Percentiles rank a stretch among this genome's conserved stretches.
These are phyloP conservation scores for Filobasidium wieringae DNA, from an alignment of 768 basidiomycete genomes.

Conservation along the genomic window DNA sequence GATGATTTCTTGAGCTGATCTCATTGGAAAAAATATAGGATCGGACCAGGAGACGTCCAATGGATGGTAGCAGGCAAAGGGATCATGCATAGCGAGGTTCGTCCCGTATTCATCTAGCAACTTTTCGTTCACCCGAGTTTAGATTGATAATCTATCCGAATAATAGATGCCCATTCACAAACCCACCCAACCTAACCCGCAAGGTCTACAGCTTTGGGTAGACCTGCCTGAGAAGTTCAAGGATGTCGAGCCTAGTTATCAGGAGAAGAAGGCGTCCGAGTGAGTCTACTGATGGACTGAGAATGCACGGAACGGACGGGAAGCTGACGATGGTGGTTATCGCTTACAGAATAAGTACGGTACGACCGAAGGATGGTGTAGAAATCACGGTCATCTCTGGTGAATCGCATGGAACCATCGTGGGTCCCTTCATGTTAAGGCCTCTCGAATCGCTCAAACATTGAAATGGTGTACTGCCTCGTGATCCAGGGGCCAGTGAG, in stretches of 20 bases:
- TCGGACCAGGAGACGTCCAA: slow-evolving; percentile 67
- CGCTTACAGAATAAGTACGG: slow-evolving; percentile 45
- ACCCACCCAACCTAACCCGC: slow-evolving; percentile 55
- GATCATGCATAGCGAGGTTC: slow-evolving; percentile 25
- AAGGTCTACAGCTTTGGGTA: slow-evolving; percentile 61
- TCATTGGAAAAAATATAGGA: too few relatives aligned
- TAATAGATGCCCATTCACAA: slow-evolving; percentile 66
- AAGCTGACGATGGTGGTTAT: slow-evolving; percentile 1
- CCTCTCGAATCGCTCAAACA: neutral
- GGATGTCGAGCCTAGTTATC: slow-evolving; percentile 49
- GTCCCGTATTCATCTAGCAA: neutral
- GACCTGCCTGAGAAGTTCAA: slow-evolving; percentile 50
- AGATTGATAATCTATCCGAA: slow-evolving; percentile 1
- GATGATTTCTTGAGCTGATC: neutral
- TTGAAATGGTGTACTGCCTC: too few relatives aligned
- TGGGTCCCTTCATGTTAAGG: slow-evolving; percentile 5
- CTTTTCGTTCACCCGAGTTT: slow-evolving; percentile 56
- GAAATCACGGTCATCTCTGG: slow-evolving; percentile 80
- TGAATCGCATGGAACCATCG: slow-evolving; percentile 58
- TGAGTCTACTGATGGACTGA: slow-evolving; percentile 21
- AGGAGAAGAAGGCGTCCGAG: slow-evolving; percentile 34
- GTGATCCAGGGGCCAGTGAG: slow-evolving; percentile 65
- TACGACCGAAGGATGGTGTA: slow-evolving; percentile 34
- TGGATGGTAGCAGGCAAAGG: slow-evolving; percentile 58
- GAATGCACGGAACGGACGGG: neutral